Base-by-base conservation (phyloP, 1,139 yeast genomes). In the Candida glucosophila region DNA sequence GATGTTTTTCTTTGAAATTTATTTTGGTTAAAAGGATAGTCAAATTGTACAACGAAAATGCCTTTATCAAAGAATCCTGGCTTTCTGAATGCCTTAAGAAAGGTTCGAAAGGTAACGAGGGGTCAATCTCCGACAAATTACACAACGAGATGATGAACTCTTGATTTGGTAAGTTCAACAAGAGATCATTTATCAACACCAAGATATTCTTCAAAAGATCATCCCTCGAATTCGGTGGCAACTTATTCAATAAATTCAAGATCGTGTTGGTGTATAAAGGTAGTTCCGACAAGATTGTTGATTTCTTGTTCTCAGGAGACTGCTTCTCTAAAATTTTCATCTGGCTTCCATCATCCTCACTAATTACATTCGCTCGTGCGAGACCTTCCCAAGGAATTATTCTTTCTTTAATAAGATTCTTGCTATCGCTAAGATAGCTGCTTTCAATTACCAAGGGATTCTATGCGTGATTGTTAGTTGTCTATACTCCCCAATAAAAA, bases 351-450 rank as follows among this genome's bases (percentile, higher is more conserved):
- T 81, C 86, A 33, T 72, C 76, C 28, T 66, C 66, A 12, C 75
- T 55, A 23, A 88, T 64, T 25, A 77, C 72, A 25, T 73, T 76
- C 8, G 92, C 78, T 34, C 95, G 69, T 12, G 83, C 77, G 43
- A 80, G 75, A 6, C 94, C 94, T 46, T 82, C 93, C 96, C 96
- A 88, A 14, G 95, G 93, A 33, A 88, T 73, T 17, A 92, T 79
- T 38, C 93, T 72, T 34, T 82, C 80, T 41, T 92, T 68, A 39
- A 83, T 77, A 37, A 76, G 76, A 41, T 71, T 66, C 43, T 83
- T 74, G 36, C 81, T 72, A 42, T 85, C 95, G 37, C 76, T 77
- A 43, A 83, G 63, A 46, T 73, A 77, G 25, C 67, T 67, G 51
- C 82, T 77, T 41, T 78, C 83, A 37, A 69, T 48, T 25, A 51